Evolutionary conservation across 768 basidiomycete species (phyloP).

Genomic region (Termitomyces sp.): DNA sequence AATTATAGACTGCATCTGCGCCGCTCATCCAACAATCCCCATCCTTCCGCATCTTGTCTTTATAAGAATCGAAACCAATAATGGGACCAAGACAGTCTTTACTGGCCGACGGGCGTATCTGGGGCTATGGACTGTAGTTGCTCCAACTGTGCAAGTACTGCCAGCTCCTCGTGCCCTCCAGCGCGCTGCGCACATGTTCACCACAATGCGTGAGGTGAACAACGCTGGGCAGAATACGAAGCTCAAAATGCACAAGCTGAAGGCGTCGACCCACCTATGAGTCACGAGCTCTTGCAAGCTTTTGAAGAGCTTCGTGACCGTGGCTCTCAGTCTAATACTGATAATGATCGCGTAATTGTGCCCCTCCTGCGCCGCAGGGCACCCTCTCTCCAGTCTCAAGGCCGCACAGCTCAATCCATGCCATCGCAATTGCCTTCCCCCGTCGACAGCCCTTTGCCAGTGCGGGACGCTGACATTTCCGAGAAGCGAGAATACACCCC

Average conservation of each 20-base stretch:
- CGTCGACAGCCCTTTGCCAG: too few relatives aligned
- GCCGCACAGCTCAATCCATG: too few relatives aligned
- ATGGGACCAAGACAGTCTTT: background rate
- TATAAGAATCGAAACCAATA: background rate
- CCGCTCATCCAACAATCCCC: background rate
- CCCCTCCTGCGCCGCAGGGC: too few relatives aligned
- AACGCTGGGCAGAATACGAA: background rate
- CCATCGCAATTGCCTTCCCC: too few relatives aligned
- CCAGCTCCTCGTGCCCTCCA: background rate
- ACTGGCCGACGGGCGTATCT: background rate
- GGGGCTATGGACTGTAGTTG: background rate
- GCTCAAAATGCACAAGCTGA: background rate
- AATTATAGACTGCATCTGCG: background rate
- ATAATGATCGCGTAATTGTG: too few relatives aligned
- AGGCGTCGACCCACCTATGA: background rate
- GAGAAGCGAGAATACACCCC: too few relatives aligned
- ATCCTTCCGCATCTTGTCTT: background rate
- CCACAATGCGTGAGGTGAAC: background rate
- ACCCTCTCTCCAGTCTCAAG: too few relatives aligned
- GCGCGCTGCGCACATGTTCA: background rate
- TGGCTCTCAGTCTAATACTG: too few relatives aligned
- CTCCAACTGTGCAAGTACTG: too few relatives aligned
- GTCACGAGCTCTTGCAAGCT: background rate
- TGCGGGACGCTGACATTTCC: too few relatives aligned
- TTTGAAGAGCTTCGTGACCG: background rate